Evolutionary conservation across 1,284 basidiomycete genomes (phyloP).

Genomic region (Amylostereum chailletii): DNA sequence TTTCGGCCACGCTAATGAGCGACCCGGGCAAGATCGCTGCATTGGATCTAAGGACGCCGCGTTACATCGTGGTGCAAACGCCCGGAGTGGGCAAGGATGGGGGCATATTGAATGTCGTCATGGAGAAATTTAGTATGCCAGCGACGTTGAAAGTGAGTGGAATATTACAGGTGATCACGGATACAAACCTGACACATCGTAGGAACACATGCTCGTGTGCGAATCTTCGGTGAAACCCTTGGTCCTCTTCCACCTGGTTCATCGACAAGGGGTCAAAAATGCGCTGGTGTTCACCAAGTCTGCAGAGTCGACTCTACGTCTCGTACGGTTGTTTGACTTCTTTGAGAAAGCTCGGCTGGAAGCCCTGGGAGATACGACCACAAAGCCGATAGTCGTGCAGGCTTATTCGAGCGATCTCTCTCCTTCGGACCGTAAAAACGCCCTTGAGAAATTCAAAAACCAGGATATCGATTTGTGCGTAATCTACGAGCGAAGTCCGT

Average conservation of each 20-base stretch:
- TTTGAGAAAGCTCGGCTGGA: conserved; percentile 54
- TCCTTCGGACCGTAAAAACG: conserved; percentile 61
- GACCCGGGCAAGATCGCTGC: conserved; percentile 90
- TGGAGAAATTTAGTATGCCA: conserved; percentile 81
- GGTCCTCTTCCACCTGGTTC: conserved; percentile 81
- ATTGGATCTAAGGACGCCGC: conserved; percentile 71
- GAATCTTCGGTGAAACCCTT: conserved; percentile 82
- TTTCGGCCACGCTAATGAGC: conserved; percentile 92
- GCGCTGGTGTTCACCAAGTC: conserved; percentile 95
- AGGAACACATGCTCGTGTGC: conserved; percentile 88
- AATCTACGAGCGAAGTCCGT: not conserved
- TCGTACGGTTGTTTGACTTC: conserved; percentile 78
- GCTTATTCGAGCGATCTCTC: conserved; percentile 88
- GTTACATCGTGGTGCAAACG: conserved; percentile 81
- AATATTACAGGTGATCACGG: no score
- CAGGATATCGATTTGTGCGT: conserved; percentile 80
- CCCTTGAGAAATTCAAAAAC: conserved; percentile 76
- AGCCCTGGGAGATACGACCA: conserved; percentile 14
- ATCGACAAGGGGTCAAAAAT: conserved; percentile 49
- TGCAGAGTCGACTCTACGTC: conserved; percentile 80
- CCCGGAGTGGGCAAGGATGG: conserved; percentile 25
- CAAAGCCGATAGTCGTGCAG: conserved; percentile 36
- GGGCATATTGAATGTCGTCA: conserved; percentile 42
- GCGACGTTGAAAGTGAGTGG: conserved; percentile 52
- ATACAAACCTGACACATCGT: not conserved